Conservation (phyloP, 2,329 filamentous ascomycete genomes). For the Penicillium aurantiogriseum region DNA sequence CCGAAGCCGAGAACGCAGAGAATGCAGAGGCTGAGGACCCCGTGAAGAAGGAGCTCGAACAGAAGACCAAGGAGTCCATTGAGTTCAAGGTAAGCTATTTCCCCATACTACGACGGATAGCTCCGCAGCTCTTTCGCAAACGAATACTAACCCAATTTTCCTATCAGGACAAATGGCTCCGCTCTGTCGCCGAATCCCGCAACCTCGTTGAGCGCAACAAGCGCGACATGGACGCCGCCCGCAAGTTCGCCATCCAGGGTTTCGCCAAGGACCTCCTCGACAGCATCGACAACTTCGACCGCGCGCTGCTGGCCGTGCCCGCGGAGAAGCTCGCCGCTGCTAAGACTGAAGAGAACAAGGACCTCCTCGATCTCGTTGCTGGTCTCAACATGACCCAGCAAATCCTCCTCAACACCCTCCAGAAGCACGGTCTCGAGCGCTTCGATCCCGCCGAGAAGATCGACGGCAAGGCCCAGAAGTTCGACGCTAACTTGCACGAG, state of each 20-base stretch:
- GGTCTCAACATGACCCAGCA: slow-evolving; percentile 93
- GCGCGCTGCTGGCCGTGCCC: slow-evolving; percentile 77
- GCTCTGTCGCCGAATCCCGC: slow-evolving; percentile 92
- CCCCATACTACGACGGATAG: slow-evolving; percentile 2
- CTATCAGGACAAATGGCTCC: slow-evolving; percentile 84
- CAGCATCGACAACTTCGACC: slow-evolving; percentile 94
- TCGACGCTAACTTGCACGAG: slow-evolving; percentile 96
- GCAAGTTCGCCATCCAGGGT: slow-evolving; percentile 88
- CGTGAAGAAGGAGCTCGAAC: slow-evolving; percentile 65
- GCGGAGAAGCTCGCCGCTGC: slow-evolving; percentile 64
- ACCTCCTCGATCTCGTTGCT: slow-evolving; percentile 77
- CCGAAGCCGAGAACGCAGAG: slow-evolving; percentile 47
- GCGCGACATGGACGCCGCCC: slow-evolving; percentile 82
- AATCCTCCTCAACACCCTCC: slow-evolving; percentile 81
- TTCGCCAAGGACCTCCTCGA: slow-evolving; percentile 96
- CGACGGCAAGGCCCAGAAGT: slow-evolving; percentile 68
- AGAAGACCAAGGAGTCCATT: slow-evolving; percentile 68
- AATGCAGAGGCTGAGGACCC: slow-evolving; percentile 46
- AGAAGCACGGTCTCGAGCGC: slow-evolving; percentile 91
- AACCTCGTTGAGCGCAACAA: slow-evolving; percentile 94
- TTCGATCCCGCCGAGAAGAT: slow-evolving; percentile 65
- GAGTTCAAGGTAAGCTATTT: slow-evolving; percentile 74
- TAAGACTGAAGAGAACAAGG: slow-evolving; percentile 61
- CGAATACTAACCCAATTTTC: not conserved
- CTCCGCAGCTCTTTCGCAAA: not conserved